These are phyloP conservation scores for Leucocoprinus birnbaumii DNA, from an alignment of 768 basidiomycete genomes.

Conservation along the genomic window DNA sequence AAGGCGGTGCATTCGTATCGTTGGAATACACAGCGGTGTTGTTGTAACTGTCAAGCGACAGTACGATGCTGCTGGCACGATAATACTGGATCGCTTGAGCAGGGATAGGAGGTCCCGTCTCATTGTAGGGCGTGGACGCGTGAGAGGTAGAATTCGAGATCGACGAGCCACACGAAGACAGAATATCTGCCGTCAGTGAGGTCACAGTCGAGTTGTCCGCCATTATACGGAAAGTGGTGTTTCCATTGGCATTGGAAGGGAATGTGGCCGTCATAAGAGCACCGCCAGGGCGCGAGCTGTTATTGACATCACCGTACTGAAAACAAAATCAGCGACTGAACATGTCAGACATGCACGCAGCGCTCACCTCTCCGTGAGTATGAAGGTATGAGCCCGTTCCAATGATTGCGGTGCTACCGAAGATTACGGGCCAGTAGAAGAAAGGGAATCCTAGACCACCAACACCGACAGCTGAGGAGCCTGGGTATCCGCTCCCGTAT, in stretches of 20 bases:
- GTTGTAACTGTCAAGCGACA: constrained; percentile 67
- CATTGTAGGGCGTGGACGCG: constrained; percentile 26
- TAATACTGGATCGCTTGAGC: constrained; percentile 68
- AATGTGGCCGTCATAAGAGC: constrained; percentile 42
- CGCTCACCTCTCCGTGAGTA: constrained; percentile 30
- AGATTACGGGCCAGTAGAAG: constrained; percentile 63
- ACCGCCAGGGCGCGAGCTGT: constrained; percentile 50
- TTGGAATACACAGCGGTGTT: constrained; percentile 47
- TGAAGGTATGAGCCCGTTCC: constrained; percentile 23
- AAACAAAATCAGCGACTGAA: background rate
- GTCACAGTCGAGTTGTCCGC: constrained; percentile 45
- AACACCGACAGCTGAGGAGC: constrained; percentile 41
- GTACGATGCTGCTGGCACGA: constrained; percentile 58
- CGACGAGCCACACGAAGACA: constrained; percentile 34
- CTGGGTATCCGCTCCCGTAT: constrained; percentile 68
- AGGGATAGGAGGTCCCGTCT: constrained; percentile 34
- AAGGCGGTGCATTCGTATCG: constrained; percentile 37
- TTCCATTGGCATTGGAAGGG: constrained; percentile 28
- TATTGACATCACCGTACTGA: constrained; percentile 30
- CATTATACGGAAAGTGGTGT: constrained; percentile 43
- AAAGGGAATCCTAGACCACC: constrained; percentile 55
- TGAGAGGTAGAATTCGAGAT: constrained; percentile 20
- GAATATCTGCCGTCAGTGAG: constrained; percentile 40
- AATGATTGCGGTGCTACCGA: constrained; percentile 26
- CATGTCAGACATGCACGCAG: background rate